These are phyloP conservation scores for Alternaria rosae DNA, from an alignment of 2,329 filamentous ascomycete genomes.

Conservation along the genomic window DNA sequence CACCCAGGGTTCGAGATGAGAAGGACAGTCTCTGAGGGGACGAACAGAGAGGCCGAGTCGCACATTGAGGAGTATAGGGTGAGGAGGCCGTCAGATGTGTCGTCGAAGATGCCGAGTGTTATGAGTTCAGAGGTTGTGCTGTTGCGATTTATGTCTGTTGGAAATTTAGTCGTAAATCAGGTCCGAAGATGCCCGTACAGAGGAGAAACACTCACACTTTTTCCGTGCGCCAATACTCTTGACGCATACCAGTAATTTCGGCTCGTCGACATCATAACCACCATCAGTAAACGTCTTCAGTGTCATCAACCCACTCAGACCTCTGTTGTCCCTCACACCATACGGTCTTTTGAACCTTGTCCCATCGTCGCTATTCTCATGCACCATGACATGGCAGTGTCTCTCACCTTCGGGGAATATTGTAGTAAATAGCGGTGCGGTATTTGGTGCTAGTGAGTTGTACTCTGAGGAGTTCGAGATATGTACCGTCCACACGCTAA, in stretches of 20 bases:
- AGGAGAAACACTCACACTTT: constrained; percentile 46
- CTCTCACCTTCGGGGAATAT: constrained; percentile 66
- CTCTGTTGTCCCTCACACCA: constrained; percentile 45
- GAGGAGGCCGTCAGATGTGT: constrained; percentile 62
- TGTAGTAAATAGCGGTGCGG: constrained; percentile 61
- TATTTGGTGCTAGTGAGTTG: constrained; percentile 50
- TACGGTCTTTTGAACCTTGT: constrained; percentile 58
- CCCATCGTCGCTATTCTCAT: constrained; percentile 57
- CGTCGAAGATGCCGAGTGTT: constrained; percentile 64
- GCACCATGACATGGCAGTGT: constrained; percentile 62
- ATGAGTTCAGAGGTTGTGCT: constrained; percentile 56
- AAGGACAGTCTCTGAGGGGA: constrained; percentile 59
- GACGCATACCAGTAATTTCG: constrained; percentile 64
- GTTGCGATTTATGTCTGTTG: constrained; percentile 57
- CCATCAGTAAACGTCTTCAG: constrained; percentile 62
- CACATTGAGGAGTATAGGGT: constrained; percentile 64
- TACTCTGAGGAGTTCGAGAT: constrained; percentile 58
- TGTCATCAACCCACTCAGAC: constrained; percentile 62
- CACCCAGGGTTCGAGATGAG: constrained; percentile 58
- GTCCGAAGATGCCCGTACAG: too few species aligned
- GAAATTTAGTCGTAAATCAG: not conserved
- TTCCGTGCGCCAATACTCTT: constrained; percentile 64
- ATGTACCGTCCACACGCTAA: constrained; percentile 66
- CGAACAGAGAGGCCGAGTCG: constrained; percentile 55
- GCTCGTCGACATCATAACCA: constrained; percentile 61